Base-by-base conservation (phyloP, 257 asterid genomes). In the Marsdenia floribunda region DNA sequence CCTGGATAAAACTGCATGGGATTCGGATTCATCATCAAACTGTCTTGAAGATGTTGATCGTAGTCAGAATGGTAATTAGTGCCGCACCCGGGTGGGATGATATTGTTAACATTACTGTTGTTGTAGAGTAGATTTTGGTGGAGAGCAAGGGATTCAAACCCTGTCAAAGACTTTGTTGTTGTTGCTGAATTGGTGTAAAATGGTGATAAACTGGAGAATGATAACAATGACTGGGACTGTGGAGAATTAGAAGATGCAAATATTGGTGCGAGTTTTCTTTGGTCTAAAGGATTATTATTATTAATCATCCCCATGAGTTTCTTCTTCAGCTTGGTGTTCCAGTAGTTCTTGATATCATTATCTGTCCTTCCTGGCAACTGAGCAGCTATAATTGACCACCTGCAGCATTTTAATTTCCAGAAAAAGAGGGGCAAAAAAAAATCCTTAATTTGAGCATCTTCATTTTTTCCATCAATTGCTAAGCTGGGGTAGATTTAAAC, bases 241-340 rank as follows among this genome's bases (percentile, higher is more conserved):
- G 78, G 44, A 10, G 66, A 73, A 76, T 3, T 74, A 26, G 88
- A 78, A 73, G 76, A 86, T 37, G 82, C 74, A 12, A 50, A 4
- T 2, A 13, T 2, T 50, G 55, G n/a, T 3, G 55, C 52, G 37
- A 73, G 49, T 71, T 72, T 89, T 24, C 74, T 76, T 7, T 60
- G 85, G 59, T 73, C 79, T 64, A 84, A 63, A 14, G 90, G 83
- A 71, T 15, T 42, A 42, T 42, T 29, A 29, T 29, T 29, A 29
- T 29, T 49, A 10, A 74, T 77, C 63, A 88, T 46, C 6, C 86
- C 87, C 89, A 89, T 83, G 64, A 90, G 91, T 53, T 91, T 91
- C 83, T 88, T 90, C 96, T 91, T 91, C 29, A 91, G 89, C 87
- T 91, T 91, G 2, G 97, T 91, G 84, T 91, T 91, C 97, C 97